These are phyloP conservation scores for Kurtzmaniella quercitrusa DNA, from an alignment of 1,139 yeast genomes.

Conservation along the genomic window DNA sequence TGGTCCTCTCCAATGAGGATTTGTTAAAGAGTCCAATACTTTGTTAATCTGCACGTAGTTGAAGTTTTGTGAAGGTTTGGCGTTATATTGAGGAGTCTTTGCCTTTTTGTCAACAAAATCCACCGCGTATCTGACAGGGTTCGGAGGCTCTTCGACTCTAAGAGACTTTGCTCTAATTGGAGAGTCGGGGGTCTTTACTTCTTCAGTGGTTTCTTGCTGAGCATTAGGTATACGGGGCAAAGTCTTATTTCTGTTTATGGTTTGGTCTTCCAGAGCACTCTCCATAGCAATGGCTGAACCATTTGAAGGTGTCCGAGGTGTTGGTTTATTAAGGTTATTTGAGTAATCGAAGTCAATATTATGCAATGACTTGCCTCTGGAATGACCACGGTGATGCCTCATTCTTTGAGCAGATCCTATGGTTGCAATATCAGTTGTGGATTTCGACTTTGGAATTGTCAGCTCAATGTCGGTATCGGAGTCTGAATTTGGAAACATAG, in stretches of 20 bases:
- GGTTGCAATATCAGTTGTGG: slow-evolving; percentile 1
- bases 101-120: slow-evolving; percentile 31
- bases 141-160: slow-evolving; percentile 37
- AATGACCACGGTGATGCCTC: not conserved
- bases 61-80: not conserved
- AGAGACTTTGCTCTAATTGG: slow-evolving; percentile 1
- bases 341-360: not conserved
- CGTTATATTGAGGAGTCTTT: not conserved
- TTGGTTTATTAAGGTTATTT: not conserved
- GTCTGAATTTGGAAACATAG: slow-evolving; percentile 22
- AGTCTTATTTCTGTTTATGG: not conserved
- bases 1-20: not conserved
- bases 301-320: not conserved
- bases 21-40: slow-evolving; percentile 4
- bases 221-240: not conserved
- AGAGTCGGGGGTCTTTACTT: not conserved
- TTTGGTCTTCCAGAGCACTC: not conserved
- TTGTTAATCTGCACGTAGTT: slow-evolving; percentile 6
- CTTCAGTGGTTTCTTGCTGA: slow-evolving; percentile 1
- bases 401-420: not conserved
- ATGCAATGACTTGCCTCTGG: slow-evolving; percentile 1
- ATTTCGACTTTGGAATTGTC: slow-evolving; percentile 4
- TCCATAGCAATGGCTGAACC: not conserved
- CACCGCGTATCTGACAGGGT: slow-evolving; percentile 32
- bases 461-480: slow-evolving; percentile 14